These are phyloP conservation scores for Colletotrichum lini DNA, from an alignment of 2,329 filamentous ascomycete genomes.

Conservation along the genomic window DNA sequence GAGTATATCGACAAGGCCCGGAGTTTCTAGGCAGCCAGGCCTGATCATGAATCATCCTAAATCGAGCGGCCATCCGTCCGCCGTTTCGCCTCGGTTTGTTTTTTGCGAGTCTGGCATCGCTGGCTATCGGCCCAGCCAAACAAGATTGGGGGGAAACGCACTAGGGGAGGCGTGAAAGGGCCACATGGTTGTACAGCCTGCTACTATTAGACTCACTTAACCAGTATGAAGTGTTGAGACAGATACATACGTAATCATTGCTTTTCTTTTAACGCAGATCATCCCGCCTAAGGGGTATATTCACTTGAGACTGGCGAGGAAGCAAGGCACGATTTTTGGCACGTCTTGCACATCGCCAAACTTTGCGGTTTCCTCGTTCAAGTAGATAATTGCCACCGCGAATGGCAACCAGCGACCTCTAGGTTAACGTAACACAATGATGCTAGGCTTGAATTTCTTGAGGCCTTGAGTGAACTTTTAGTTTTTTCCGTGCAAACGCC, in stretches of 20 bases:
- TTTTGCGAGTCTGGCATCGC: background rate
- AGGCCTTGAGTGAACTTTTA: constrained; percentile 27
- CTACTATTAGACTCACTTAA: constrained; percentile 13
- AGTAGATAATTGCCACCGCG: background rate
- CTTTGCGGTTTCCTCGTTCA: constrained; percentile 5
- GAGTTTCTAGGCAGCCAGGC: constrained; percentile 53
- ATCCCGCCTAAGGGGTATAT: background rate
- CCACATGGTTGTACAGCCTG: background rate
- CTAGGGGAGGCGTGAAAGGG: constrained; percentile 1
- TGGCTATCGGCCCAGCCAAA: background rate
- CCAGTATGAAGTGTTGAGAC: constrained; percentile 26
- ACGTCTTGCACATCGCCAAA: background rate
- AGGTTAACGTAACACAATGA: background rate
- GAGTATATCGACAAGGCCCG: constrained; percentile 80
- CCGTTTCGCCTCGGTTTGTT: background rate
- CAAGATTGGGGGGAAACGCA: background rate
- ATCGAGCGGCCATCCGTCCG: background rate
- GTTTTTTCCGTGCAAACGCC: constrained; percentile 13
- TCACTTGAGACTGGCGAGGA: background rate
- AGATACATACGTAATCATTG: constrained; percentile 32
- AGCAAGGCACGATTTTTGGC: background rate
- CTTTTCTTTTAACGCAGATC: background rate
- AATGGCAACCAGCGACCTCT: background rate
- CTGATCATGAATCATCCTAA: background rate
- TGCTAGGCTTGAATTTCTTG: background rate